Conservation (phyloP, 1,139 yeast species). For the Candida glucosophila region DNA sequence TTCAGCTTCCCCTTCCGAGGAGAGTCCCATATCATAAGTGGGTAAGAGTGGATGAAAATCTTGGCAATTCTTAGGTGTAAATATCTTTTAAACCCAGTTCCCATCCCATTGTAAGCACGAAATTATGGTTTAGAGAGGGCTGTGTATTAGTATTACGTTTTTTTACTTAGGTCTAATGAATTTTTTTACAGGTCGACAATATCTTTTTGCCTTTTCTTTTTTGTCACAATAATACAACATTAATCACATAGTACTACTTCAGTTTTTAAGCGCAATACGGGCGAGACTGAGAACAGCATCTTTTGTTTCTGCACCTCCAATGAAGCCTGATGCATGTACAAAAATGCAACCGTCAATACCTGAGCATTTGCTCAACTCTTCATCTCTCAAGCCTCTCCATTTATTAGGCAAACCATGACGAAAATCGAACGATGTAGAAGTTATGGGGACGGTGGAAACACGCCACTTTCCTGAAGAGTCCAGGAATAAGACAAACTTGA, state of each 20-base stretch:
- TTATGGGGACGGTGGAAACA: constrained; percentile 79
- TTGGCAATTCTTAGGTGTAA: too few relatives aligned
- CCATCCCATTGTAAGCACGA: too few relatives aligned
- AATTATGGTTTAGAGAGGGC: too few relatives aligned
- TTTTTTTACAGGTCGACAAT: too few relatives aligned
- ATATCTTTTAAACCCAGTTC: too few relatives aligned
- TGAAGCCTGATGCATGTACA: constrained; percentile 94
- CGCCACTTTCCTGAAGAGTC: constrained; percentile 76
- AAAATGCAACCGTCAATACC: constrained; percentile 85
- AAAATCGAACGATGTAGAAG: constrained; percentile 69
- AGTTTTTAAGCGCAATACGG: constrained; percentile 20
- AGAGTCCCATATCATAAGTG: too few relatives aligned
- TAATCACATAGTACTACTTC: not conserved
- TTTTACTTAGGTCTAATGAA: too few relatives aligned
- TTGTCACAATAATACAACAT: too few relatives aligned
- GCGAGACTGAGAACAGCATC: constrained; percentile 80
- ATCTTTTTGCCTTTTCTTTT: too few relatives aligned
- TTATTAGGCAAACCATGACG: constrained; percentile 81
- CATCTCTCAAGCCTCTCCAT: constrained; percentile 94
- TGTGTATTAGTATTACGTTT: too few relatives aligned
- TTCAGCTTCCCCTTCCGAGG: too few relatives aligned
- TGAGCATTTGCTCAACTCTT: constrained; percentile 57
- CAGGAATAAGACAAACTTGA: constrained; percentile 70
- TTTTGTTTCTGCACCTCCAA: constrained; percentile 82
- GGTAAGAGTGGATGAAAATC: too few relatives aligned